These are phyloP conservation scores for Phialophora tarda DNA, from an alignment of 2,329 filamentous ascomycete genomes.

Conservation along the genomic window DNA sequence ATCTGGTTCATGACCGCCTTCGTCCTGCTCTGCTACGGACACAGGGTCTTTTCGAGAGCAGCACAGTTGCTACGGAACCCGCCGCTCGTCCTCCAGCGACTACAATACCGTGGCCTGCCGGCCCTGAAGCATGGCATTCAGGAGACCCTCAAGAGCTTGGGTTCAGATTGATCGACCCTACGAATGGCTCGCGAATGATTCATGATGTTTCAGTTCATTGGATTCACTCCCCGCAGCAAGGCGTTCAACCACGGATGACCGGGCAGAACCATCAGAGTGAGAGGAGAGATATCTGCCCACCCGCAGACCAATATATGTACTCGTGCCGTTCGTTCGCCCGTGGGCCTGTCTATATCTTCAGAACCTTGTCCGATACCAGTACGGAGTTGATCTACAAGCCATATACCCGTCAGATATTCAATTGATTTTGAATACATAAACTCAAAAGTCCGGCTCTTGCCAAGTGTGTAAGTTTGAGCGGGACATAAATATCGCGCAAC, in stretches of 20 bases:
- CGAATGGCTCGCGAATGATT: background rate
- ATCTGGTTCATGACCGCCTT: conserved; percentile 49
- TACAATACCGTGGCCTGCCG: conserved; percentile 16
- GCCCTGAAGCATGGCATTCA: conserved; percentile 22
- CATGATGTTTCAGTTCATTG: background rate
- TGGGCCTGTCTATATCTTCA: background rate
- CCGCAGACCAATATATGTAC: background rate
- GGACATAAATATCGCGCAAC: background rate
- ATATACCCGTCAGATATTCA: background rate
- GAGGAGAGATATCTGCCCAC: background rate
- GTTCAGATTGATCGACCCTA: background rate
- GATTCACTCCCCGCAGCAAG: background rate
- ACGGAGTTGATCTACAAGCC: background rate
- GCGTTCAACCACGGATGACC: background rate
- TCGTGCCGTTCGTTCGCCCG: background rate
- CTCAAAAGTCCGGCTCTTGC: background rate
- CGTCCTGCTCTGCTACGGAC: conserved; percentile 47
- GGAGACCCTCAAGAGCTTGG: conserved; percentile 17
- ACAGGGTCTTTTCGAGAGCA: conserved; percentile 28
- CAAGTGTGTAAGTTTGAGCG: background rate
- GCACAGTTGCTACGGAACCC: conserved; percentile 16
- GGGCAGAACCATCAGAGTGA: background rate
- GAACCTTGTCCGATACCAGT: background rate
- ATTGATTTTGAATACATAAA: background rate
- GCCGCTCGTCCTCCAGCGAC: conserved; percentile 19